Percentiles rank a stretch among this genome's conserved stretches.
These are phyloP conservation scores for Penicillium bialowiezense DNA, from an alignment of 495 filamentous ascomycete species.

Conservation along the genomic window DNA sequence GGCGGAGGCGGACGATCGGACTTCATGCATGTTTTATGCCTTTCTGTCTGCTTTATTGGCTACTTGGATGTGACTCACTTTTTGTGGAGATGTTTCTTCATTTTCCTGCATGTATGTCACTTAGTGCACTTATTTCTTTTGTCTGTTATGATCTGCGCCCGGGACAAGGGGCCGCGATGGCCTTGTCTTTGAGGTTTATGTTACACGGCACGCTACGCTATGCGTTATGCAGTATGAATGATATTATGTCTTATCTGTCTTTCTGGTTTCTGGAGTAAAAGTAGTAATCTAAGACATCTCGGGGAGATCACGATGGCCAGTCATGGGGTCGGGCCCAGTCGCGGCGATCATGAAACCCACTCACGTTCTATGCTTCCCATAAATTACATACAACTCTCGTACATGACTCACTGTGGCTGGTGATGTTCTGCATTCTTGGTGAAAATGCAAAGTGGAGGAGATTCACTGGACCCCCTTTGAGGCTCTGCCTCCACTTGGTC, in stretches of 20 bases:
- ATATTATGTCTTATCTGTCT: neutral
- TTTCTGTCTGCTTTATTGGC: constrained; percentile 15
- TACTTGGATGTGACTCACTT: constrained; percentile 18
- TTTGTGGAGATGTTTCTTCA: constrained; percentile 9
- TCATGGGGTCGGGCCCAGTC: neutral
- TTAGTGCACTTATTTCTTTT: constrained; percentile 1
- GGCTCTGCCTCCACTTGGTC: no score
- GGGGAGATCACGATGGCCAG: neutral
- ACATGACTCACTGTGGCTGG: constrained; percentile 8
- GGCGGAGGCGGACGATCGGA: constrained; percentile 4
- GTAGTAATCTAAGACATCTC: neutral
- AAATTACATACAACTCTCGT: neutral
- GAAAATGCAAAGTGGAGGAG: no score
- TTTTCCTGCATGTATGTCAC: neutral
- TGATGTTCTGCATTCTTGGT: neutral
- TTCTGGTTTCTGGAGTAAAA: no score
- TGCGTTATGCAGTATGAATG: neutral
- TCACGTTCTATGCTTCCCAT: neutral
- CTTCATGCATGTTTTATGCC: constrained; percentile 13
- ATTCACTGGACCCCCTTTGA: no score
- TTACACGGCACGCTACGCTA: no score
- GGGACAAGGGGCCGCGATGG: neutral
- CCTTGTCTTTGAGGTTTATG: neutral
- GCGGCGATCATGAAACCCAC: constrained; percentile 1
- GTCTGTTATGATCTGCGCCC: neutral